These are phyloP conservation scores for Zopfia rhizophila DNA, from an alignment of 2,329 filamentous ascomycete genomes.

Conservation along the genomic window DNA sequence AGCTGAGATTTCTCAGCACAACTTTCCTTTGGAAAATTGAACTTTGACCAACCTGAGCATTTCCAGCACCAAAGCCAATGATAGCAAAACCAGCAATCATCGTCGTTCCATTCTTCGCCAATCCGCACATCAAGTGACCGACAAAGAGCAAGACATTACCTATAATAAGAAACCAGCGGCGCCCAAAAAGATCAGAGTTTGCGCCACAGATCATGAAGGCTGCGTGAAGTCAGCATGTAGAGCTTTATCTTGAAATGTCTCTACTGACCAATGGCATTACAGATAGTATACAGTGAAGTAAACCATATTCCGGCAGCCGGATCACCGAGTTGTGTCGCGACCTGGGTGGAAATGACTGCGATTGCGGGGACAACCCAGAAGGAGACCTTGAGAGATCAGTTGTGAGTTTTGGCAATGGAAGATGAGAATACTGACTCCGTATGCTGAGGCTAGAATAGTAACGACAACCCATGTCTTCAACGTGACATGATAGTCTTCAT, in stretches of 20 bases:
- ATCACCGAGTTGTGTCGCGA: conserved; percentile 22
- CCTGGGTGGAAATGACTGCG: conserved; percentile 7
- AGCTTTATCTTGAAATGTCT: not conserved
- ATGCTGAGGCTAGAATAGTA: conserved; percentile 4
- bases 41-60: conserved; percentile 41
- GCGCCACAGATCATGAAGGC: conserved; percentile 39
- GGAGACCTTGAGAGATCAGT: conserved; percentile 1
- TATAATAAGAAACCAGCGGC: conserved; percentile 57
- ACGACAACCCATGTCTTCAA: conserved; percentile 24
- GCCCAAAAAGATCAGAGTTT: conserved; percentile 61
- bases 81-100: conserved; percentile 11
- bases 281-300: conserved; percentile 18
- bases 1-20: conserved; percentile 53
- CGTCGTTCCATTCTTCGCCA: conserved; percentile 9
- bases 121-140: conserved; percentile 14
- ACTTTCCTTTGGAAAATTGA: not conserved
- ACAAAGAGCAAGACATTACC: conserved; percentile 35
- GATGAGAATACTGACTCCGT: conserved; percentile 3
- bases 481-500: conserved; percentile 9
- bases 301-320: conserved; percentile 15
- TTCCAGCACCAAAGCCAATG: conserved; percentile 57
- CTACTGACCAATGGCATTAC: conserved; percentile 9
- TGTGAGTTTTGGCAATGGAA: too few species aligned
- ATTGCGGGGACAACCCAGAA: conserved; percentile 21
- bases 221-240: conserved; percentile 1